These are phyloP conservation scores for Lathyrus tuberosus DNA, from an alignment of 306 rosid species.

Conservation along the genomic window DNA sequence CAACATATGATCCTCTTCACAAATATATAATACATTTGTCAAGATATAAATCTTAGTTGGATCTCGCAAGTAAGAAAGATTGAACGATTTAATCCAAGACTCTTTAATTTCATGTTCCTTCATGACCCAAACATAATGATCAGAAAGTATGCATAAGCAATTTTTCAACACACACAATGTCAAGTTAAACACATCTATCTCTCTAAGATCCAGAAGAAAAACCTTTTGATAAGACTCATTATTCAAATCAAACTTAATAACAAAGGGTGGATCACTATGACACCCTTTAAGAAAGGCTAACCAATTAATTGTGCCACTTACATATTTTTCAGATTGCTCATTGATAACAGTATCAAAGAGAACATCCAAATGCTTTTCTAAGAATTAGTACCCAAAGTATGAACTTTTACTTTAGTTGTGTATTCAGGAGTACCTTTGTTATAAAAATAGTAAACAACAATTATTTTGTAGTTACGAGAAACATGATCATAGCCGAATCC, in stretches of 20 bases:
- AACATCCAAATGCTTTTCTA: conserved; percentile 30
- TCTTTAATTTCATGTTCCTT: conserved; percentile 42
- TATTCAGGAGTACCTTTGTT: not conserved
- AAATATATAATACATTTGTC: not conserved
- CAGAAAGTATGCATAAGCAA: conserved; percentile 28
- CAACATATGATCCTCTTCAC: conserved; percentile 35
- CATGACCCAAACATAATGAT: conserved; percentile 41
- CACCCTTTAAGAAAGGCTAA: not conserved
- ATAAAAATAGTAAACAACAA: not conserved
- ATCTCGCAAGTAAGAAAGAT: not conserved
- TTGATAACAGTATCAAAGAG: not conserved
- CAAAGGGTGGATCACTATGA: not conserved
- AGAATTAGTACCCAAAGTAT: conserved; percentile 12
- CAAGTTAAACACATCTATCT: not conserved
- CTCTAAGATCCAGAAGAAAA: conserved; percentile 38
- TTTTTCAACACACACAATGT: conserved; percentile 26
- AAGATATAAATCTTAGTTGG: not conserved
- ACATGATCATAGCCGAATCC: not conserved
- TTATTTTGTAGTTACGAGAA: not conserved
- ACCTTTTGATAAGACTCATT: conserved; percentile 36
- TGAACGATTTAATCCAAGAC: conserved; percentile 44
- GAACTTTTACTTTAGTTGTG: not conserved
- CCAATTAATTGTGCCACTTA: conserved; percentile 44
- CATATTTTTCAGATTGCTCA: conserved; percentile 15
- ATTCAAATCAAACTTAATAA: conserved; percentile 44